A percentile compares a stretch with the other conserved stretches of the same genome.
Conservation (phyloP, 805 yeast species). For the Wilhelminamyces savonicus region DNA sequence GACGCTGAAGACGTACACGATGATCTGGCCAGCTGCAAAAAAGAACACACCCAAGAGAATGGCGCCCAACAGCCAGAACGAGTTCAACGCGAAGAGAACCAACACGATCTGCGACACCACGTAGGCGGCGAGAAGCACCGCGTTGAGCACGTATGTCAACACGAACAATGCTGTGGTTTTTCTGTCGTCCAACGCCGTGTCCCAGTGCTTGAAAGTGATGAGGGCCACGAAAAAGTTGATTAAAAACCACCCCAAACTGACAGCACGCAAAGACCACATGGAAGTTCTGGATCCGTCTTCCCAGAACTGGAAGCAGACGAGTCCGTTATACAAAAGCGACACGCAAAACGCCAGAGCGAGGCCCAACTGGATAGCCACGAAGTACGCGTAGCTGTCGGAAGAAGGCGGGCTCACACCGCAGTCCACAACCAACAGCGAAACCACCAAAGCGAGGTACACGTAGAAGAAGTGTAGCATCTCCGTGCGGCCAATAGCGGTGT, state of each 20-base stretch:
- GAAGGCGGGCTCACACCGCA: constrained; percentile 92
- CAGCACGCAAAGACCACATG: constrained; percentile 46
- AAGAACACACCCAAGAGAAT: constrained; percentile 62
- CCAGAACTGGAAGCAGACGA: constrained; percentile 85
- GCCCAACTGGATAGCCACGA: constrained; percentile 78
- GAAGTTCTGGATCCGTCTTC: constrained; percentile 82
- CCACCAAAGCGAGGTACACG: constrained; percentile 48
- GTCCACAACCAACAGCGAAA: constrained; percentile 72
- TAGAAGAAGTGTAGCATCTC: constrained; percentile 78
- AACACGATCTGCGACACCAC: constrained; percentile 63
- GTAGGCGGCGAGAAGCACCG: constrained; percentile 55
- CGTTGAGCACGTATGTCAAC: constrained; percentile 67
- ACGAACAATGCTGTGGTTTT: constrained; percentile 67
- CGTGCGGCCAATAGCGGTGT: constrained; percentile 89
- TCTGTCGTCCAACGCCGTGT: constrained; percentile 44
- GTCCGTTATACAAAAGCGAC: constrained; percentile 64
- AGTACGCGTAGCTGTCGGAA: constrained; percentile 65
- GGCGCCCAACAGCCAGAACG: constrained; percentile 91
- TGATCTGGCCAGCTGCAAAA: constrained; percentile 74
- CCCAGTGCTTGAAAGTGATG: constrained; percentile 62
- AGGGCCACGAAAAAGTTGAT: constrained; percentile 62
- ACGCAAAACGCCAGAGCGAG: constrained; percentile 66
- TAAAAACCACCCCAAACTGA: constrained; percentile 53
- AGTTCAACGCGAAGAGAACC: constrained; percentile 60
- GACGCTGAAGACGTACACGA: constrained; percentile 63